Conservation (phyloP, 1,284 basidiomycete species). For the Testicularia cyperi region DNA sequence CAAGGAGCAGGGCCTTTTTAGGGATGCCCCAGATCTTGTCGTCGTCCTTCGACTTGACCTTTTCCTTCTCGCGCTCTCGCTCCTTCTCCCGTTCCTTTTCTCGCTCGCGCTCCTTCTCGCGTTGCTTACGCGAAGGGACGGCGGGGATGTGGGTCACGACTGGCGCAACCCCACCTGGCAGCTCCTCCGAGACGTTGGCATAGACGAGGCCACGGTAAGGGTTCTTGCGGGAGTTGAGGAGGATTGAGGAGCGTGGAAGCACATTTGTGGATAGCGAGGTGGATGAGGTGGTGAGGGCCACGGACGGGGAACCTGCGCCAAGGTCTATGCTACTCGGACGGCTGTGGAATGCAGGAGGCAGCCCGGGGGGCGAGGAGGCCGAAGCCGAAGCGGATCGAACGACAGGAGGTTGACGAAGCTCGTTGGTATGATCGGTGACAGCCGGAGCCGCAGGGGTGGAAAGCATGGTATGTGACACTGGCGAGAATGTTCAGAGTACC, state of each 20-base stretch:
- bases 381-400: constrained; percentile 23
- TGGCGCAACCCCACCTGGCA: constrained; percentile 12
- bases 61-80: constrained; percentile 27
- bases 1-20: constrained; percentile 50
- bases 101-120: constrained; percentile 37
- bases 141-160: constrained; percentile 41
- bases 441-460: constrained; percentile 18
- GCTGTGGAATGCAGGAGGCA: constrained; percentile 5
- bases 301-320: constrained; percentile 3
- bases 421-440: constrained; percentile 18
- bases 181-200: constrained; percentile 3
- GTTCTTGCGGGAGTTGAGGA: constrained; percentile 34
- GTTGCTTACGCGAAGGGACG: constrained; percentile 30
- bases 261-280: constrained; percentile 4
- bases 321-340: constrained; percentile 25
- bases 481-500: too few relatives aligned
- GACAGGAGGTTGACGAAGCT: constrained; percentile 10
- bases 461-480: too few relatives aligned
- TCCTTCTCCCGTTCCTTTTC: constrained; percentile 35
- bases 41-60: constrained; percentile 30
- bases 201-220: constrained; percentile 29
- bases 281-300: constrained; percentile 12
- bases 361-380: constrained; percentile 10
- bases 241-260: constrained; percentile 34
- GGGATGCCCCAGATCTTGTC: constrained; percentile 55